These are phyloP conservation scores for Platanus orientalis DNA, from an alignment of 164 flowering plant species.

Conservation along the genomic window DNA sequence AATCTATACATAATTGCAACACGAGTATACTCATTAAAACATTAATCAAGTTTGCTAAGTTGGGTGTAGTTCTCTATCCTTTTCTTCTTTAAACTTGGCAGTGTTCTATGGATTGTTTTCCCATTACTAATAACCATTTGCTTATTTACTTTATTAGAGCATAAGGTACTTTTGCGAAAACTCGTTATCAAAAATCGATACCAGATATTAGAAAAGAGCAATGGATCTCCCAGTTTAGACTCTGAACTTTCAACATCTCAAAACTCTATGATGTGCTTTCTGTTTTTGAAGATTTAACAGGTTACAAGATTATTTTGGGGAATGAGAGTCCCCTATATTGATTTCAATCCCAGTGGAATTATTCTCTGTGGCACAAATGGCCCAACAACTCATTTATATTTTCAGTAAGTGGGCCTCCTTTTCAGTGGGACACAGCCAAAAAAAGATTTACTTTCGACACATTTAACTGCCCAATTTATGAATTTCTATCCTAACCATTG, in stretches of 20 bases:
- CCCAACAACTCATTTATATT: too few species aligned
- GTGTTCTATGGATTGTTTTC: too few species aligned
- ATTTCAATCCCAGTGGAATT: background rate
- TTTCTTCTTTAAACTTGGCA: background rate
- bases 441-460: too few species aligned
- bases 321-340: background rate
- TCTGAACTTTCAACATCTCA: background rate
- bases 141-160: background rate
- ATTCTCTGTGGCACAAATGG: background rate
- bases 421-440: background rate
- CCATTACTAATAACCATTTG: background rate
- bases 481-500: too few species aligned
- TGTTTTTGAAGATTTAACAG: background rate
- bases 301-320: background rate
- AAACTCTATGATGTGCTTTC: background rate
- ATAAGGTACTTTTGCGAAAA: background rate
- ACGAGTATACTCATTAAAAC: background rate
- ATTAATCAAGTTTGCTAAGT: background rate
- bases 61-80: background rate
- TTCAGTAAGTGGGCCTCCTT: background rate
- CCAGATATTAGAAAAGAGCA: too few species aligned
- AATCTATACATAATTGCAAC: constrained; percentile 28
- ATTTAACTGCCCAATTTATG: too few species aligned
- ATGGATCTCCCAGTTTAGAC: background rate
- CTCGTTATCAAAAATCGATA: too few species aligned